Conservation (phyloP, 225 moss, liverwort and hornwort genomes). For the Bryum argenteum region DNA sequence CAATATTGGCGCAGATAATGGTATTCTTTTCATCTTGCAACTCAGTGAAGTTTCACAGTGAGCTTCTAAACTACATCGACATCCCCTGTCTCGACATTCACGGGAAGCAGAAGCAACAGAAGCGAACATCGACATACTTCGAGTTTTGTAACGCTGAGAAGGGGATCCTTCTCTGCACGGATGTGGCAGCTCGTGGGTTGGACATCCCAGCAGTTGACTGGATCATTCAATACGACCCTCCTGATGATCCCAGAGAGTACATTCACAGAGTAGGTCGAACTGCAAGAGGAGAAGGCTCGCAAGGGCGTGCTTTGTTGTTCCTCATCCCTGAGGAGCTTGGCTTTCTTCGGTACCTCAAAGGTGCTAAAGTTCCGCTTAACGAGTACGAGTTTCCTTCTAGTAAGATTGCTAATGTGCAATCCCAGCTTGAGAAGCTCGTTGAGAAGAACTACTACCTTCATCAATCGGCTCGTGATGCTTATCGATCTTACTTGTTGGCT, state of each 20-base stretch:
- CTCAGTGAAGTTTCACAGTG: slow-evolving; percentile 85
- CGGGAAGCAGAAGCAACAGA: slow-evolving; percentile 99
- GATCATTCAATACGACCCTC: slow-evolving; percentile 96
- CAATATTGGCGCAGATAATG: slow-evolving; percentile 66
- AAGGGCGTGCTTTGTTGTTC: slow-evolving; percentile 83
- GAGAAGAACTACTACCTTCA: slow-evolving; percentile 94
- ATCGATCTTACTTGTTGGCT: slow-evolving; percentile 91
- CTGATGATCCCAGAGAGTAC: slow-evolving; percentile 96
- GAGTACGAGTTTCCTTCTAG: slow-evolving; percentile 91
- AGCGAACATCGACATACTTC: slow-evolving; percentile 92
- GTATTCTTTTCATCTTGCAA: slow-evolving; percentile 99
- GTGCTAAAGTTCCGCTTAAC: slow-evolving; percentile 91
- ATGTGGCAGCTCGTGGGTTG: slow-evolving; percentile 94
- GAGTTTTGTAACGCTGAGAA: slow-evolving; percentile 99
- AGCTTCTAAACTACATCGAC: slow-evolving; percentile 93
- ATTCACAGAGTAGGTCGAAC: slow-evolving; percentile 98
- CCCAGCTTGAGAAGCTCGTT: slow-evolving; percentile 93
- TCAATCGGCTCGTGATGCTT: slow-evolving; percentile 91
- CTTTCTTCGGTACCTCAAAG: slow-evolving; percentile 85
- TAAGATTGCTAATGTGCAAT: slow-evolving; percentile 95
- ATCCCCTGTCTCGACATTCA: slow-evolving; percentile 97
- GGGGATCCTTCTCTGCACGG: slow-evolving; percentile 97
- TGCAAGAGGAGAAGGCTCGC: slow-evolving; percentile 93
- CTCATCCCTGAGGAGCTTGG: slow-evolving; percentile 91
- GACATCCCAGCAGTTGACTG: slow-evolving; percentile 99